phyloP scores from a whole-genome alignment of 1,284 basidiomycete species.

The Malassezia equina region DNA sequence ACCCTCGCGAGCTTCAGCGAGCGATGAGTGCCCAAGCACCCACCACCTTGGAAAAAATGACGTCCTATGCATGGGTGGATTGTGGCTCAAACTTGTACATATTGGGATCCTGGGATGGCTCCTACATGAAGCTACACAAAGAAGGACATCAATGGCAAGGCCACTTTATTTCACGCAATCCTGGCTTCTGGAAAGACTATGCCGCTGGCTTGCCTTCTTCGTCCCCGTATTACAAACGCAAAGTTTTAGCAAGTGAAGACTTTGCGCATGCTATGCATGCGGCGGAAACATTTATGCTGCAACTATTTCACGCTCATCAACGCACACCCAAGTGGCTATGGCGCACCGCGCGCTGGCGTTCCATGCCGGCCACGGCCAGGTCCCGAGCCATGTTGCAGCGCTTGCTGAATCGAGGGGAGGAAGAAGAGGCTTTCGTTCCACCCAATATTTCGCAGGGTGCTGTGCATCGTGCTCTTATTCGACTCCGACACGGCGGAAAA shows the following conservation, averaged over 20 bases:
- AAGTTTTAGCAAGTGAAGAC: constrained; percentile 5
- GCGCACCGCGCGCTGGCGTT: constrained; percentile 11
- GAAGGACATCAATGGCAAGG: not conserved
- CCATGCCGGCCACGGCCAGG: not conserved
- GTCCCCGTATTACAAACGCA: constrained; percentile 6
- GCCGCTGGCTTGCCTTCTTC: not conserved
- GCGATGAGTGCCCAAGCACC: constrained; percentile 53
- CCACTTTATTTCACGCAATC: constrained; percentile 5
- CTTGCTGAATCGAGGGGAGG: not conserved
- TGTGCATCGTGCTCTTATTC: constrained; percentile 6
- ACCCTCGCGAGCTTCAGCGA: constrained; percentile 56
- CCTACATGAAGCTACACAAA: constrained; percentile 63
- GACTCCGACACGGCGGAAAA: constrained; percentile 7
- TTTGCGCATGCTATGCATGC: constrained; percentile 12
- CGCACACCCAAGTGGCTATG: constrained; percentile 10
- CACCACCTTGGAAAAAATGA: constrained; percentile 54
- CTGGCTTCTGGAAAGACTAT: not conserved
- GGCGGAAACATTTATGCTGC: constrained; percentile 7
- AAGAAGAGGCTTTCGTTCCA: not conserved
- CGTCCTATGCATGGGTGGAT: constrained; percentile 63
- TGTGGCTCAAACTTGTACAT: constrained; percentile 67
- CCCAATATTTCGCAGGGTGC: constrained; percentile 5
- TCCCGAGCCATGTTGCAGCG: not conserved
- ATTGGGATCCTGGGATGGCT: constrained; percentile 64
- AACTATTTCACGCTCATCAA: not conserved